Base-by-base conservation (phyloP, 306 rosid genomes). In the Crotalaria pallida region DNA sequence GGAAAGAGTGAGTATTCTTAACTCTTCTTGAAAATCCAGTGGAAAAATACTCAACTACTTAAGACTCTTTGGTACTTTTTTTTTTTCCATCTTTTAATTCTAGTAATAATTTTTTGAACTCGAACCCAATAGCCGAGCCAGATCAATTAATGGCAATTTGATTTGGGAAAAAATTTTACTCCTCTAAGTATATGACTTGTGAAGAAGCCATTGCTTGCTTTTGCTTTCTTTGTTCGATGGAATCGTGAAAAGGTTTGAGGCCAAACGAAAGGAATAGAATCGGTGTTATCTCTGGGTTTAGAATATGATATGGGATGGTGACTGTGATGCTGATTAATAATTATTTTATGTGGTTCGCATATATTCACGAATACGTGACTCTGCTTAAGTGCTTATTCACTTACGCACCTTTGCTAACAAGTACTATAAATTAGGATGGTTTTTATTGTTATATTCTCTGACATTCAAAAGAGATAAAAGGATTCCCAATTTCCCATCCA, bases 221-320 rank as follows among this genome's bases (percentile, higher is more conserved):
- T 66, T 56, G 85, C 77, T 74, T 69, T 74, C 31, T 73, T 58
- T 69, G 71, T 58, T 43, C 34, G 43, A 36, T 33, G 83, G 86
- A 79, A 75, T 75, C 76, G 6, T 38, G 33, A 50, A 75, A 74
- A 34, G 73, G 43, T 40, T 65, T 75, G 2, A 19, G 62, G 59
- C 51, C 67, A 49, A 57, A 71, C 34, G 53, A 59, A 74, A 82
- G 33, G 86, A 78, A 74, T 79, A 69, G 41, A 73, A 58, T 17
- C 58, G 29, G 52, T 68, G 65, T 16, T 41, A 26, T 24, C 40
- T 44, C 18, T 6, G 24, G 43, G 13, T 53, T 67, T 0, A 44
- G 40, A 11, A 41, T 36, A 68, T 24, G 36, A 58, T 27, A 40
- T 71, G 60, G 18, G 6, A 8, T 48, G 48, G 3, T 23, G 47